These are phyloP conservation scores for Aspergillus thermomutatus DNA, from an alignment of 2,329 filamentous ascomycete species.

Conservation along the genomic window DNA sequence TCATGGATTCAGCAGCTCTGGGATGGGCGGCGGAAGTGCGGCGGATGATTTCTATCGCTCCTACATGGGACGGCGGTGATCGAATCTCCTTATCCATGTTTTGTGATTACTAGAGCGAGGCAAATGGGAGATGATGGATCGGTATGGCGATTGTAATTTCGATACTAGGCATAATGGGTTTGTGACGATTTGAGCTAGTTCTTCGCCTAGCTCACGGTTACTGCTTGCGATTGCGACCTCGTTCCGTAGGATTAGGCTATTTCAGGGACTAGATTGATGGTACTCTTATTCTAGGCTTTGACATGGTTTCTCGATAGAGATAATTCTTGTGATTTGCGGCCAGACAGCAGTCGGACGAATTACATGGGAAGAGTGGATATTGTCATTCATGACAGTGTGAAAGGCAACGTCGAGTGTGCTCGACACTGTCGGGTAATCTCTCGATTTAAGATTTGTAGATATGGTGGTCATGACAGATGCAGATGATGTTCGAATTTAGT, in stretches of 20 bases:
- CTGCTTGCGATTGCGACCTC: neutral
- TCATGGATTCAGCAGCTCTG: slow-evolving; percentile 33
- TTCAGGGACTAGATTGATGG: neutral
- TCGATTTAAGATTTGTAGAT: neutral
- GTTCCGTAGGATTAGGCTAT: neutral
- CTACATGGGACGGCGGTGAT: slow-evolving; percentile 69
- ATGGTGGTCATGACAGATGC: neutral
- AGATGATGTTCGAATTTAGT: slow-evolving; percentile 27
- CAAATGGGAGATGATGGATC: neutral
- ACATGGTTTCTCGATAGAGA: neutral
- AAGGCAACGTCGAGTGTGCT: neutral
- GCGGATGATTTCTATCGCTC: slow-evolving; percentile 89
- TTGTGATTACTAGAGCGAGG: slow-evolving; percentile 1
- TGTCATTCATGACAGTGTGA: neutral
- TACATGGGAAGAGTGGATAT: neutral
- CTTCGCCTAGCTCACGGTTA: neutral
- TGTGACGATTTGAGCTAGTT: neutral
- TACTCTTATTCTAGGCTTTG: neutral
- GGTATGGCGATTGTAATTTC: slow-evolving; percentile 1
- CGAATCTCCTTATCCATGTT: neutral
- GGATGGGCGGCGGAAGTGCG: slow-evolving; percentile 55
- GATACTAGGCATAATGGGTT: neutral
- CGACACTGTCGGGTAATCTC: neutral
- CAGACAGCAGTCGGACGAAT: neutral
- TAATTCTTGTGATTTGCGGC: neutral